Base-by-base conservation (phyloP, 2,329 filamentous ascomycete species). In the Coniella vitis region DNA sequence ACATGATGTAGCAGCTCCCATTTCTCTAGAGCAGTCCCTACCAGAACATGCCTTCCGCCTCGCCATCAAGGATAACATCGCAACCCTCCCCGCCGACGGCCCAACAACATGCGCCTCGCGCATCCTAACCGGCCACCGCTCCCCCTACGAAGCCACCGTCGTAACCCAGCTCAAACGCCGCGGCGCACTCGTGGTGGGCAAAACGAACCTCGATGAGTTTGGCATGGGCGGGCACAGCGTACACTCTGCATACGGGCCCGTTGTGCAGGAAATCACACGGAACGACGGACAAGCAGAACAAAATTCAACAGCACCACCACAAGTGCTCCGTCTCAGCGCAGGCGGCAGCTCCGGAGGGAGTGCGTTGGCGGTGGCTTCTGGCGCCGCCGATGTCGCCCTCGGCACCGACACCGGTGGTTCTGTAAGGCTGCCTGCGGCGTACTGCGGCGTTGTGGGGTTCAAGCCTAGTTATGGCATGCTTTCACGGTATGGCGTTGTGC, bases 351-450 rank as follows among this genome's bases (percentile, higher is more conserved):
- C 91, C 3, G 93, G 93, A 37, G 93, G 93, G 16, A 96, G 90
- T 64, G 93, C 93, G 3, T 79, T 94, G 9, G 88, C 89, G 13
- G 87, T 97, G 34, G 81, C 78, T 17, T 73, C 76, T 1, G 76
- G 76, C 19, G 69, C 73, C 4, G 75, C 72, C 1, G 70, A 78
- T 21, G 49, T 81, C 34, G 90, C 90, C 7, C 69, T 98, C 22
- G 93, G 93, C 16, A 97, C 93, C 17, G 93, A 98, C 63, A 98
- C 90, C 0, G 90, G 90, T 55, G 90, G 90, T 13, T 94, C 87
- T 1, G 85, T 96, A 42, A 77, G 90, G 51, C 74, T 96, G 42
- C 90, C 90, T 0, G 90, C 90, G 13, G 87, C 90, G 1, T 96
- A 94, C 63, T 90, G 85, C 8, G 86, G 87, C 3, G 76, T 84